Conservation (phyloP, 768 basidiomycete species). For the Suillus cothurnatus region DNA sequence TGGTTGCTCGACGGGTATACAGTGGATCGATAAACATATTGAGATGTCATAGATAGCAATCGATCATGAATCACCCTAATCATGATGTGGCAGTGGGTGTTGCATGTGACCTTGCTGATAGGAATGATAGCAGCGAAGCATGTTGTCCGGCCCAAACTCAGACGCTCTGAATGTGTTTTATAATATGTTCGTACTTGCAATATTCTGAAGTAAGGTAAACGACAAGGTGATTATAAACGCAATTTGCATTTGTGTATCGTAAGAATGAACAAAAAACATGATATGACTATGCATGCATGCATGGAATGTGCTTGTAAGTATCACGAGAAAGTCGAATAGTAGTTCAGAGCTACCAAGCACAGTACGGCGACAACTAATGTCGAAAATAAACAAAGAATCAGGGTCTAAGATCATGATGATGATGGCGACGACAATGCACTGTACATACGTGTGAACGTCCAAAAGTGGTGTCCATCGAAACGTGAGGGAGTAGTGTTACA, state of each 20-base stretch:
- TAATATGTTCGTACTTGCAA: no score
- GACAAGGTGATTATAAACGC: neutral
- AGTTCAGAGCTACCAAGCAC: no score
- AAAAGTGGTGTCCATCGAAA: neutral
- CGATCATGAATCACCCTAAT: no score
- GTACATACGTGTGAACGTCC: neutral
- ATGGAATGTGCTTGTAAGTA: neutral
- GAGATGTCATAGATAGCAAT: no score
- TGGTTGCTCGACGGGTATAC: no score
- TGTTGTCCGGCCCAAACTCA: no score
- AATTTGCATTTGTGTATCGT: neutral
- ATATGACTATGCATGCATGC: neutral
- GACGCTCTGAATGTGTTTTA: no score
- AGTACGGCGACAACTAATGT: neutral
- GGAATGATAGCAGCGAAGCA: no score
- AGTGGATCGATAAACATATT: no score
- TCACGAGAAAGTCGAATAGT: neutral
- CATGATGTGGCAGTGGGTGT: no score
- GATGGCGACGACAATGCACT: neutral
- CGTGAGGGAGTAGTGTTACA: constrained; percentile 1
- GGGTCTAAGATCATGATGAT: neutral
- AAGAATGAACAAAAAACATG: neutral
- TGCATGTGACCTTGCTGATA: no score
- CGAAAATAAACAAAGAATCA: neutral
- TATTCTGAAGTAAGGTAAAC: no score